Conservation (phyloP, 2,329 filamentous ascomycete genomes). For the Aspergillus ruber region DNA sequence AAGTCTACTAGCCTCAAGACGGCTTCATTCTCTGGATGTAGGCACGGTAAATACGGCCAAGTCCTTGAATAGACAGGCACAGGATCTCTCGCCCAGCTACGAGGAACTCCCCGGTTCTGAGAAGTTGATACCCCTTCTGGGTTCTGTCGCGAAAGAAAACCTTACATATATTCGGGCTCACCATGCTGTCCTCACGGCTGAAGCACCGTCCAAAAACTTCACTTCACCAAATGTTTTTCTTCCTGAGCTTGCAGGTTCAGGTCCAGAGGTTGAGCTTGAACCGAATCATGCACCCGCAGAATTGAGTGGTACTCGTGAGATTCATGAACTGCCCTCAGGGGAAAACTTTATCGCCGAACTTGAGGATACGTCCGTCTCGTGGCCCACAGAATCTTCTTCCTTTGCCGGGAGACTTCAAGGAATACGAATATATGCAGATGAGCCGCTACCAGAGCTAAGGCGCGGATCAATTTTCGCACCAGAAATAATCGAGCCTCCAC, state of each 20-base stretch:
- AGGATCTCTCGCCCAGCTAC: constrained; percentile 4
- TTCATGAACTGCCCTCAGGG: constrained; percentile 31
- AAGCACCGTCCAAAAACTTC: constrained; percentile 28
- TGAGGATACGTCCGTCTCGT: constrained; percentile 24
- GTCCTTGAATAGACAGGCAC: constrained; percentile 15
- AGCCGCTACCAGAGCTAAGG: constrained; percentile 25
- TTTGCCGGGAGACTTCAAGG: neutral
- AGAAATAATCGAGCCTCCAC: constrained; percentile 32
- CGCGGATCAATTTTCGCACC: constrained; percentile 42
- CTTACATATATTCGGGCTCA: constrained; percentile 52
- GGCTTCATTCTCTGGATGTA: constrained; percentile 51
- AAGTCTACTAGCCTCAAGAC: constrained; percentile 45
- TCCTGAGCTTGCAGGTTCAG: constrained; percentile 28
- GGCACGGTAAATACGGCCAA: constrained; percentile 41
- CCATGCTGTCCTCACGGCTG: constrained; percentile 48
- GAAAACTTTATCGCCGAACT: constrained; percentile 33
- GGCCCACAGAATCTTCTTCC: constrained; percentile 1
- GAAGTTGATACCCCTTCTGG: constrained; percentile 49
- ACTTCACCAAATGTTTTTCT: constrained; percentile 19
- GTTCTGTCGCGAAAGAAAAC: constrained; percentile 40
- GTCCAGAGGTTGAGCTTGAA: constrained; percentile 24
- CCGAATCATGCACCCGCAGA: constrained; percentile 18
- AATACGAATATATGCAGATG: constrained; percentile 18
- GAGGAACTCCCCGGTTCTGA: constrained; percentile 43
- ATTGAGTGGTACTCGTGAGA: constrained; percentile 22